These are phyloP conservation scores for Taxawa tesnikishii DNA, from an alignment of 2,329 filamentous ascomycete species.

Conservation along the genomic window DNA sequence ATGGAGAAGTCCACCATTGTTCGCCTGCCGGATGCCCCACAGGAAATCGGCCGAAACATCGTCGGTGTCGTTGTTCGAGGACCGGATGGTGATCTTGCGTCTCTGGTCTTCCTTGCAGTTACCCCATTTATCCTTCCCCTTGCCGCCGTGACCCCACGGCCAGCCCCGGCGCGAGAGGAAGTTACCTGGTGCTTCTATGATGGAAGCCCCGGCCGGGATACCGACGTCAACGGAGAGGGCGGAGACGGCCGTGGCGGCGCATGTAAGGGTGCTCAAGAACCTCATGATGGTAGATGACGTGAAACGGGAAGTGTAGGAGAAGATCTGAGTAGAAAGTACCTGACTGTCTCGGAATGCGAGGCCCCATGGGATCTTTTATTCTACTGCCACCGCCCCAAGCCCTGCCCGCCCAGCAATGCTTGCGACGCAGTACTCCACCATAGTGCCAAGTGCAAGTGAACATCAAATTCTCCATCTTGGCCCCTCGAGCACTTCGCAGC, in stretches of 20 bases:
- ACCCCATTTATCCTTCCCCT: slow-evolving; percentile 2
- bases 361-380: too few species aligned
- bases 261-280: slow-evolving; percentile 1
- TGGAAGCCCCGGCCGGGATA: background rate
- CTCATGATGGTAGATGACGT: too few species aligned
- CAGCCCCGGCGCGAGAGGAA: background rate
- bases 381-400: too few species aligned
- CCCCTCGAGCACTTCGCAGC: too few species aligned
- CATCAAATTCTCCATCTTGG: too few species aligned
- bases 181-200: background rate
- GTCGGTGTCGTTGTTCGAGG: slow-evolving; percentile 41
- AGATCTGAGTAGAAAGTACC: too few species aligned
- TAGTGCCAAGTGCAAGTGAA: too few species aligned
- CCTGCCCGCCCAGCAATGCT: too few species aligned
- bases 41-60: slow-evolving; percentile 46
- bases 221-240: background rate
- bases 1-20: slow-evolving; percentile 45
- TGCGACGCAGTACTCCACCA: too few species aligned
- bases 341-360: too few species aligned
- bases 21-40: slow-evolving; percentile 41
- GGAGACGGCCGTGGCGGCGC: background rate
- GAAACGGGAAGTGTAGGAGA: too few species aligned
- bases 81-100: slow-evolving; percentile 22
- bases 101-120: slow-evolving; percentile 2
- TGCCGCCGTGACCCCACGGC: too few species aligned